Evolutionary conservation across 2,329 filamentous ascomycete species (phyloP).

Genomic region (Achaetomium macrosporum): DNA sequence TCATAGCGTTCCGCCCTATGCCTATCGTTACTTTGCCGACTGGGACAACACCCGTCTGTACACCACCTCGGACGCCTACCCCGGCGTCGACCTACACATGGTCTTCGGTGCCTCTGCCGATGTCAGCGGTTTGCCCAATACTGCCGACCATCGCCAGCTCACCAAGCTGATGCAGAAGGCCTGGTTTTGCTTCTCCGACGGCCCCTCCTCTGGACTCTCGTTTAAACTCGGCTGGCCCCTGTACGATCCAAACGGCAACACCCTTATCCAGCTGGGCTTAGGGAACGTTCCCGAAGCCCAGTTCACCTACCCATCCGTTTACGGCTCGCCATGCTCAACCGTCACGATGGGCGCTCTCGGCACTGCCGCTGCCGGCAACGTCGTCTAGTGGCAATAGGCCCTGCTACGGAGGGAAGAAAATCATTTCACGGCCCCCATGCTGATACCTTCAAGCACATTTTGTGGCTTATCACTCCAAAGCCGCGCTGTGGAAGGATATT

Average conservation of each 20-base stretch:
- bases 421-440: too few species aligned
- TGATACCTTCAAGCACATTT: too few species aligned
- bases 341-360: slow-evolving; percentile 18
- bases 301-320: slow-evolving; percentile 26
- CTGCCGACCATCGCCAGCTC: slow-evolving; percentile 28
- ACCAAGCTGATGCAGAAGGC: slow-evolving; percentile 35
- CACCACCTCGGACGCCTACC: slow-evolving; percentile 42
- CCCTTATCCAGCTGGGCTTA: slow-evolving; percentile 26
- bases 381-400: too few species aligned
- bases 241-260: slow-evolving; percentile 26
- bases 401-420: too few species aligned
- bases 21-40: slow-evolving; percentile 43
- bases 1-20: slow-evolving; percentile 36
- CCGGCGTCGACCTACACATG: slow-evolving; percentile 44
- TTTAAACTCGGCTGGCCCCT: slow-evolving; percentile 32
- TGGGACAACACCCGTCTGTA: slow-evolving; percentile 44
- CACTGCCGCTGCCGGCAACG: background rate
- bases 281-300: slow-evolving; percentile 22
- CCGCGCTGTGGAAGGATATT: too few species aligned
- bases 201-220: slow-evolving; percentile 33
- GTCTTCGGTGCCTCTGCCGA: slow-evolving; percentile 38
- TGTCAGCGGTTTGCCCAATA: slow-evolving; percentile 34
- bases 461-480: too few species aligned
- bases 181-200: slow-evolving; percentile 36
- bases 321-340: slow-evolving; percentile 24